Evolutionary conservation across 75 land plant species (phyloP).

Genomic region (Picea sitchensis): DNA sequence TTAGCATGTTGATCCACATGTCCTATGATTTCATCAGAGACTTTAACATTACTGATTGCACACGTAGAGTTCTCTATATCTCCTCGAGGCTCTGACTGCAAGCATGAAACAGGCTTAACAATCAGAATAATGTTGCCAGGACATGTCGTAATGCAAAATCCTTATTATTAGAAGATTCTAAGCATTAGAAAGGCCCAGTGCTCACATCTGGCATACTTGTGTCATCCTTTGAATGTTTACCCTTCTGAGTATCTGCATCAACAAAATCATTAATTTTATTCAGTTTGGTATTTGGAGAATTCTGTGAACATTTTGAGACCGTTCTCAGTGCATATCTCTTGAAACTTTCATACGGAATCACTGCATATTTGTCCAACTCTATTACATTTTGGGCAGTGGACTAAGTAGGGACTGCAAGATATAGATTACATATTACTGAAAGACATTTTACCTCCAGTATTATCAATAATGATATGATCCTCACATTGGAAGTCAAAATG

Average conservation of each 20-base stretch:
- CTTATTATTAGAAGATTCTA: background rate
- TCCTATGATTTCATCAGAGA: background rate
- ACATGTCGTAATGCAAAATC: background rate
- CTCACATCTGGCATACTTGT: slow-evolving; percentile 3
- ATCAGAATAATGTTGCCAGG: background rate
- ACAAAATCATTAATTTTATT: background rate
- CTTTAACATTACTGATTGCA: background rate
- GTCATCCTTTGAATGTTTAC: background rate
- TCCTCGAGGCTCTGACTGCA: background rate
- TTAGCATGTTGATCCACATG: background rate
- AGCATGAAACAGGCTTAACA: background rate
- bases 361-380: background rate
- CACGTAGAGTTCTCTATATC: background rate
- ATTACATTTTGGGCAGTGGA: background rate
- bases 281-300: background rate
- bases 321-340: background rate
- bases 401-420: background rate
- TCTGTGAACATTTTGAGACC: background rate
- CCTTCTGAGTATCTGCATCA: slow-evolving; percentile 1
- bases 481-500: slow-evolving; percentile 70
- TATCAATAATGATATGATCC: slow-evolving; percentile 23
- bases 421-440: background rate
- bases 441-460: background rate
- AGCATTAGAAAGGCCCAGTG: background rate
- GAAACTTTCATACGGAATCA: background rate